These are phyloP conservation scores for Zasmidium cellare DNA, from an alignment of 2,329 filamentous ascomycete species.

Conservation along the genomic window DNA sequence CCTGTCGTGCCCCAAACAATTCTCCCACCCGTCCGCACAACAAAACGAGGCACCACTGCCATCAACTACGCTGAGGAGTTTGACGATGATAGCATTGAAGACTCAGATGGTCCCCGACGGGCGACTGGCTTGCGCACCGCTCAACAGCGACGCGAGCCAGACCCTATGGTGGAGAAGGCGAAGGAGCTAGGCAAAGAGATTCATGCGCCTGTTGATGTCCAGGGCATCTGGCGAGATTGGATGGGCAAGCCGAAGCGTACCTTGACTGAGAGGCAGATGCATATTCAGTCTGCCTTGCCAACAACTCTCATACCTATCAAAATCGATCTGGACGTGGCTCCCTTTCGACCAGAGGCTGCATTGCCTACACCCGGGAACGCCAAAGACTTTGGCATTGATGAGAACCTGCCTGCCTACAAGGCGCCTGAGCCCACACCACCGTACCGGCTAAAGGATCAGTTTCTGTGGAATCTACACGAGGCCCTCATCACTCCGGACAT, in stretches of 20 bases:
- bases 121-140: constrained; percentile 81
- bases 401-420: constrained; percentile 75
- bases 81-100: constrained; percentile 79
- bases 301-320: constrained; percentile 92
- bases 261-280: constrained; percentile 59
- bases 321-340: constrained; percentile 88
- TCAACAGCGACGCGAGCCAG: constrained; percentile 66
- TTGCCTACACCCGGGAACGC: constrained; percentile 64
- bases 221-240: constrained; percentile 94
- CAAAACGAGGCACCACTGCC: constrained; percentile 91
- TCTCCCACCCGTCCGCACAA: constrained; percentile 74
- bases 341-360: constrained; percentile 68
- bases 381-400: constrained; percentile 62
- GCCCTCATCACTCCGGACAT: constrained; percentile 91
- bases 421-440: constrained; percentile 76
- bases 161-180: constrained; percentile 59
- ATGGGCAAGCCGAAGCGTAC: constrained; percentile 69
- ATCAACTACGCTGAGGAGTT: constrained; percentile 99
- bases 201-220: constrained; percentile 73
- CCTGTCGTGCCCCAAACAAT: constrained; percentile 74
- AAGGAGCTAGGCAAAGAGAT: constrained; percentile 82
- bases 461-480: constrained; percentile 97
- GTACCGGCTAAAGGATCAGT: constrained; percentile 90
- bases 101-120: constrained; percentile 66
- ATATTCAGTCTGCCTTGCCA: constrained; percentile 72